Base-by-base conservation (phyloP, 1,284 basidiomycete genomes). In the Hortiboletus rubellus region DNA sequence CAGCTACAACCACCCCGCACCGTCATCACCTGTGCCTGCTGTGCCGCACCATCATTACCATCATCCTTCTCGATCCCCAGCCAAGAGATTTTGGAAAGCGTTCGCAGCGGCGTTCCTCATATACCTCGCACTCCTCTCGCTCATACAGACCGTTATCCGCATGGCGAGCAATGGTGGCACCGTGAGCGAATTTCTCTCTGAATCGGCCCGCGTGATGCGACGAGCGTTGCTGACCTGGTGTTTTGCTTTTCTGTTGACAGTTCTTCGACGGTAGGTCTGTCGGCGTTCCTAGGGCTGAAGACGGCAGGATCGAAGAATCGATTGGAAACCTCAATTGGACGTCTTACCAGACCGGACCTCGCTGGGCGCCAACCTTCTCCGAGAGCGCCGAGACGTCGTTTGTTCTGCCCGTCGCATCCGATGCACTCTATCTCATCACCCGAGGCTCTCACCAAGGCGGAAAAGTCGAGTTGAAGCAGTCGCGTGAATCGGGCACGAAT, bases 391-490 rank as follows among this genome's bases (percentile, higher is more conserved):
- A 71, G 15, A 59, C 68, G 7, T 59, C 60, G 0, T 75, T 81
- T 42, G 55, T 65, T 8, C 67, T 79, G 3, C 75, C 77, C n/a
- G 48, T 73, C 18, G 54, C 64, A 1, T 66, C 76, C 1, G 65
- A 75, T 1, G 54, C 61, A 1, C 52, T 79, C 14, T 74, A 74
- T 41, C 58, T 80, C 47, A 37, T 79, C 47, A 61, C 78, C 5
- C 67, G 73, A 6, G 78, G 78, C 0, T 58, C 61, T 2, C 58
- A 61, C 11, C 67, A 71, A 7, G 15, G 42, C 1, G 78, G 78
- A 2, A 45, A 43, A 1, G 53, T 77, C 18, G 54, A 64, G 5
- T 52, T 79, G 9, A 51, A 36, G 8, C 66, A 68, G 36, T 48
- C 71, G 6, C 42, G 56, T 17, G 60, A 68, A 8, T 46, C 55